A percentile compares a stretch with the other conserved stretches of the same genome.
These are phyloP conservation scores for Polymyxa betae DNA, from an alignment of 208 protist genomes.

Conservation along the genomic window DNA sequence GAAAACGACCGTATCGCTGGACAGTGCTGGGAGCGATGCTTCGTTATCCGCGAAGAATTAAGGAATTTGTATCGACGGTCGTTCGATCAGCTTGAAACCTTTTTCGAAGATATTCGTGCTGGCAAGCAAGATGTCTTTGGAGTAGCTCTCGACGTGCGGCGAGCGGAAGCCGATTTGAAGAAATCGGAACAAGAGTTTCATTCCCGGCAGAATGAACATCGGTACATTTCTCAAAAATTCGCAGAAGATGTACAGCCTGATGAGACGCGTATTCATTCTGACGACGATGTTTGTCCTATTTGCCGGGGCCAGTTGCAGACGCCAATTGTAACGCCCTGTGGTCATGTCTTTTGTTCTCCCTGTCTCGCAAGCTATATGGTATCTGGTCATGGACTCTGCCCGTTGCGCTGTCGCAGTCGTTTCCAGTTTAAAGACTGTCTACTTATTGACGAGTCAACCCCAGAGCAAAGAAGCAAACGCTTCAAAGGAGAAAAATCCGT, in stretches of 20 bases:
- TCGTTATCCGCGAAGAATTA: background rate
- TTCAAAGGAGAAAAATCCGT: background rate
- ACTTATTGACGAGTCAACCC: background rate
- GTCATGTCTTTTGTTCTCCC: constrained; percentile 12
- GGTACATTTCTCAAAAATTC: constrained; percentile 45
- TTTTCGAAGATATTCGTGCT: constrained; percentile 17
- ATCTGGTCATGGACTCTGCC: background rate
- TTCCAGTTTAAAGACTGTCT: constrained; percentile 21
- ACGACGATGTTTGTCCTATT: constrained; percentile 16
- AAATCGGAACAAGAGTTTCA: background rate
- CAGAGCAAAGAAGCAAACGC: background rate
- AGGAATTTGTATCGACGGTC: background rate
- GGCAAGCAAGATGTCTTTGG: background rate
- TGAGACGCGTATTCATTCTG: background rate
- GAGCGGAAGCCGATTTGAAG: background rate
- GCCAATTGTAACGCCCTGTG: constrained; percentile 37
- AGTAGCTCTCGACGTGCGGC: background rate
- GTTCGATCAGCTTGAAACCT: background rate
- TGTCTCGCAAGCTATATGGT: constrained; percentile 18
- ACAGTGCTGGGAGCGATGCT: constrained; percentile 34
- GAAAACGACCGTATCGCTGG: constrained; percentile 17
- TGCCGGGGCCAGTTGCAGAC: background rate
- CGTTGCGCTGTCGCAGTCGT: constrained; percentile 1
- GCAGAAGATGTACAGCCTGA: background rate
- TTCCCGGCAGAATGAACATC: background rate